Conservation (phyloP, 1,284 basidiomycete genomes). For the Marasmius fiardii region DNA sequence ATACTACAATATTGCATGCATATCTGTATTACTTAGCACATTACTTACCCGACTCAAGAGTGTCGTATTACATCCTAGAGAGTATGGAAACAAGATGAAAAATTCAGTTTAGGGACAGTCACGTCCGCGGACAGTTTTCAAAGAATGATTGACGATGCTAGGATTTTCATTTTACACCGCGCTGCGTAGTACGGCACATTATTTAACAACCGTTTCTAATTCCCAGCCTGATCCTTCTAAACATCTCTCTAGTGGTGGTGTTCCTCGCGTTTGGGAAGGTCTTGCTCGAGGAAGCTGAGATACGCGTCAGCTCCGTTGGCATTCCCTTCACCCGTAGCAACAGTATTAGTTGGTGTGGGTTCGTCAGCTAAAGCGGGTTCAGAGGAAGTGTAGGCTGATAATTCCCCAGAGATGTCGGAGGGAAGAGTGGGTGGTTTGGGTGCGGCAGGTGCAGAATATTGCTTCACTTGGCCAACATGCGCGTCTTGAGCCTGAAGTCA, state of each 20-base stretch:
- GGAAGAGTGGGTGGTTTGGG: conserved; percentile 74
- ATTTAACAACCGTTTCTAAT: conserved; percentile 15
- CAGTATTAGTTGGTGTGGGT: too few relatives aligned
- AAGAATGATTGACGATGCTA: too few relatives aligned
- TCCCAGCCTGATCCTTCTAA: conserved; percentile 9
- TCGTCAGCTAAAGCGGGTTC: conserved; percentile 58
- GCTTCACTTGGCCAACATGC: conserved; percentile 77
- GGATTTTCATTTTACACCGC: background rate
- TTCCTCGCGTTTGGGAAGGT: conserved; percentile 37
- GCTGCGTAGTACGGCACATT: background rate
- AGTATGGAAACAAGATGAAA: background rate
- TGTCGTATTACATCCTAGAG: background rate
- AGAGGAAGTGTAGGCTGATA: conserved; percentile 74
- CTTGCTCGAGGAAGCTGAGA: conserved; percentile 43
- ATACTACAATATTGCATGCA: background rate
- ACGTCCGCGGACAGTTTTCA: too few relatives aligned
- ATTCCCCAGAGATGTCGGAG: conserved; percentile 77
- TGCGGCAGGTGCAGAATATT: conserved; percentile 63
- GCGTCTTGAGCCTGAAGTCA: conserved; percentile 72
- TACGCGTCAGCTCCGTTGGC: conserved; percentile 38
- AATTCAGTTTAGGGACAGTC: too few relatives aligned
- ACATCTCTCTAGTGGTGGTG: conserved; percentile 34
- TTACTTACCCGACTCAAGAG: background rate
- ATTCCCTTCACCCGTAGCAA: too few relatives aligned
- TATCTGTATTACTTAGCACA: conserved; percentile 1